These are phyloP conservation scores for Nemania diffusa DNA, from an alignment of 2,329 filamentous ascomycete species.

Conservation along the genomic window DNA sequence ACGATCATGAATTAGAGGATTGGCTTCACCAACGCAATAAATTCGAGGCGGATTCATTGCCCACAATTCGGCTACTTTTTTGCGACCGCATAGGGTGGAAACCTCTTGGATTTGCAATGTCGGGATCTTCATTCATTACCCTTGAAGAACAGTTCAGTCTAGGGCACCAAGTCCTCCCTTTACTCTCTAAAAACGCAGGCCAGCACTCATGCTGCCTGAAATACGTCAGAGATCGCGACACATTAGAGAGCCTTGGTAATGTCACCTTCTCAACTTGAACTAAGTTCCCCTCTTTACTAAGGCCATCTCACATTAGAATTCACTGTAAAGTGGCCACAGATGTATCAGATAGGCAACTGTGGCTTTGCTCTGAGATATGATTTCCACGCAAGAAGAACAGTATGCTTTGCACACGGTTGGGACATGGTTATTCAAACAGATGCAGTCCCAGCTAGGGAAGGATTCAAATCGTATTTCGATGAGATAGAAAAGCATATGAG, in stretches of 20 bases:
- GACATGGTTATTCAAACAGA: neutral
- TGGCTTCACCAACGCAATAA: neutral
- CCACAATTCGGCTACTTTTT: neutral
- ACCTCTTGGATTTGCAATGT: neutral
- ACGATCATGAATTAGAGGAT: neutral
- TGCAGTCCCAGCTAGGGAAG: neutral
- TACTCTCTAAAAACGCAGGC: neutral
- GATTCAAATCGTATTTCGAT: neutral
- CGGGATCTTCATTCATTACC: neutral
- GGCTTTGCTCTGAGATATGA: neutral
- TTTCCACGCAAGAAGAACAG: neutral
- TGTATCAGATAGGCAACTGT: slow-evolving; percentile 1
- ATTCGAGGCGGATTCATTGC: neutral
- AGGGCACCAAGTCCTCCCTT: neutral
- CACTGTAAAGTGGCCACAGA: neutral
- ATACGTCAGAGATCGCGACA: neutral
- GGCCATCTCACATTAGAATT: neutral
- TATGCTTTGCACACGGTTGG: slow-evolving; percentile 1
- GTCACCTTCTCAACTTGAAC: neutral
- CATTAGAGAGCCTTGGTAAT: neutral
- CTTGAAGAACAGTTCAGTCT: neutral
- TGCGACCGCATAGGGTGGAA: neutral
- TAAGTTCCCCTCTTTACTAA: neutral
- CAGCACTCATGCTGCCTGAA: neutral
- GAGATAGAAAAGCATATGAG: neutral